A percentile compares a stretch with the other conserved stretches of the same genome.
Conservation (phyloP, 2,329 filamentous ascomycete species). For the Colletotrichum sp. region DNA sequence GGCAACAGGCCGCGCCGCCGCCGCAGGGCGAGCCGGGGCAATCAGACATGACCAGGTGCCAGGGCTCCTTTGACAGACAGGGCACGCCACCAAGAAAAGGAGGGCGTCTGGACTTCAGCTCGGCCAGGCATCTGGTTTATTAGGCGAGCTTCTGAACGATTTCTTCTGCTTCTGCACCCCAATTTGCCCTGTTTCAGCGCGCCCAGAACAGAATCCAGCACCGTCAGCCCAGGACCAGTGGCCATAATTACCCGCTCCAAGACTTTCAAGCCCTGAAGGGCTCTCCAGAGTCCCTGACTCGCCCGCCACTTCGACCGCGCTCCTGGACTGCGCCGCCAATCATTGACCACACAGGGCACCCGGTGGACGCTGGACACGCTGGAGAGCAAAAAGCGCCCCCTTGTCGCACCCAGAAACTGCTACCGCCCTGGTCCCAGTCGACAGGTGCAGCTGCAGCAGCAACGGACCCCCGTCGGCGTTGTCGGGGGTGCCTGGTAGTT, state of each 20-base stretch:
- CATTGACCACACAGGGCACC: background rate
- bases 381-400: background rate
- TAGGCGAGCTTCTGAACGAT: background rate
- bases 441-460: background rate
- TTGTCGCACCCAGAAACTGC: background rate
- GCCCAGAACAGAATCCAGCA: conserved; percentile 6
- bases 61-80: background rate
- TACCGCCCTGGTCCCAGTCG: background rate
- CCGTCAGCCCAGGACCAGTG: background rate
- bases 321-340: background rate
- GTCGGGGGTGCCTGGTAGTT: background rate
- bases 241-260: background rate
- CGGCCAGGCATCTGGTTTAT: background rate
- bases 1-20: background rate
- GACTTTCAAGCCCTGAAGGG: background rate
- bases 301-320: background rate
- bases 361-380: background rate
- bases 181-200: background rate
- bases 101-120: background rate
- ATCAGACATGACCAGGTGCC: background rate
- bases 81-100: background rate
- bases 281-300: conserved; percentile 1
- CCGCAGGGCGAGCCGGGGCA: background rate
- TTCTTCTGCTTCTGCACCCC: background rate
- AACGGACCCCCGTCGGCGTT: background rate